Percentiles rank a stretch among this genome's conserved stretches.
These are phyloP conservation scores for Trichophyton rubrum DNA, from an alignment of 2,329 filamentous ascomycete genomes.

Conservation along the genomic window DNA sequence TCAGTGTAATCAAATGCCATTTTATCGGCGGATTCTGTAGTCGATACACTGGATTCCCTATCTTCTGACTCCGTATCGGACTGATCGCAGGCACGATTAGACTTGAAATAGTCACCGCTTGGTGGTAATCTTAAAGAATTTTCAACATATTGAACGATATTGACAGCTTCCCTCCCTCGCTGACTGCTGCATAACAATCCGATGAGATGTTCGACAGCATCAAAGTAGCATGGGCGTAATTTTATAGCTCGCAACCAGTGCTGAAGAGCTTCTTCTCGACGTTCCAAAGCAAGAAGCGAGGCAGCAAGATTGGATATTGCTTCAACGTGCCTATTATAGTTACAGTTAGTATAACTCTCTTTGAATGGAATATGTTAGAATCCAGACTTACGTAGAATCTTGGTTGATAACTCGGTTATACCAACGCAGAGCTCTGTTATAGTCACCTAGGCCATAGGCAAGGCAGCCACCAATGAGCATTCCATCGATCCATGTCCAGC, in stretches of 20 bases:
- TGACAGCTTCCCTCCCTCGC: conserved; percentile 69
- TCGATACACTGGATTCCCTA: conserved; percentile 41
- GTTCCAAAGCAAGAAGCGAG: conserved; percentile 70
- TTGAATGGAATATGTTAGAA: background rate
- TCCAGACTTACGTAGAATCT: conserved; percentile 41
- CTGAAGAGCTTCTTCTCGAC: conserved; percentile 69
- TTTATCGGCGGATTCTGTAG: conserved; percentile 42
- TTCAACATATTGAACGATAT: conserved; percentile 78
- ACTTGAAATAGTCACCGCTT: conserved; percentile 37
- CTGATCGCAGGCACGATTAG: conserved; percentile 46
- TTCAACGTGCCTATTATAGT: conserved; percentile 61
- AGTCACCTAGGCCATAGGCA: conserved; percentile 77
- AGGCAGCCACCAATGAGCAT: conserved; percentile 85
- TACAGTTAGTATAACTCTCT: conserved; percentile 13
- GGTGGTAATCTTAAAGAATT: conserved; percentile 47
- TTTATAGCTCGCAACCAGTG: conserved; percentile 79
- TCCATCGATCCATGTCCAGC: conserved; percentile 84
- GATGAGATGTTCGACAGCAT: conserved; percentile 89
- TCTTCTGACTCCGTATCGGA: conserved; percentile 46
- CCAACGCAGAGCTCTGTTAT: conserved; percentile 51
- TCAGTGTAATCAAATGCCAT: conserved; percentile 46
- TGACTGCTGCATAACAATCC: conserved; percentile 73
- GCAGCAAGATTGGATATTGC: conserved; percentile 88
- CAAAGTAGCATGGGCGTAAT: conserved; percentile 74
- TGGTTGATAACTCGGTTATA: conserved; percentile 44